Base-by-base conservation (phyloP, 1,284 basidiomycete species). In the Sphaerobolus stellatus region DNA sequence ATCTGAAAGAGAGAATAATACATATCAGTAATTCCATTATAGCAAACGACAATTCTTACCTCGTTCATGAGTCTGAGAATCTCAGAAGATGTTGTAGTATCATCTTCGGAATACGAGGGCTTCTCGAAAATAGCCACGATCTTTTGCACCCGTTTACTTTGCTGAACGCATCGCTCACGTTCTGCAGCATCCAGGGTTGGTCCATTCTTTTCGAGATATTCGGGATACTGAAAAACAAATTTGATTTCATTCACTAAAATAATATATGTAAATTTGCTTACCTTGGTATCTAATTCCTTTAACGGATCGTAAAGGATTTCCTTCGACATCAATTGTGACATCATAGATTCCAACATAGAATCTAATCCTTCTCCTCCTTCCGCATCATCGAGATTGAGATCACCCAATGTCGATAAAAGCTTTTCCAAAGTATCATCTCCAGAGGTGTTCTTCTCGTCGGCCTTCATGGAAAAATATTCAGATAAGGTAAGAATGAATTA, bases 281-380 rank as follows among this genome's bases (percentile, higher is more conserved):
- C 94, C 74, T 94, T 94, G 16, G 89, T 84, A 16, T 84, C 78
- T 29, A 99, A 74, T 67, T 98, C 96, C 62, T 90, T 90, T 64
- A 98, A 72, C 0, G 96, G 95, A 61, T 97, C 94, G 64, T 98
- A 92, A 18, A 97, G 73, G 9, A 98, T 82, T 2, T 98, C 94
- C 67, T 94, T 94, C 69, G 85, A 88, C 92, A 99, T 94, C 45
- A 99, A 78, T 67, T 94, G 88, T 16, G 83, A 81, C 94, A 96
- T 94, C 89, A 98, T 92, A 36, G 77, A 83, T 68, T 98, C 93
- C 22, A 99, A 76, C 61, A 97, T 77, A 8, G 81, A 84, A 47
- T 86, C 82, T 6, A 95, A 70, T 51, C 88, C 84, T 31, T 80
- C 81, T 20, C 86, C 86, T n/a, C 78, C 76, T 16, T 74, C 68